Percentiles rank a stretch among this genome's conserved stretches.
These are phyloP conservation scores for Teratosphaeria pseudoeucalypti DNA, from an alignment of 2,329 filamentous ascomycete genomes.

Conservation along the genomic window DNA sequence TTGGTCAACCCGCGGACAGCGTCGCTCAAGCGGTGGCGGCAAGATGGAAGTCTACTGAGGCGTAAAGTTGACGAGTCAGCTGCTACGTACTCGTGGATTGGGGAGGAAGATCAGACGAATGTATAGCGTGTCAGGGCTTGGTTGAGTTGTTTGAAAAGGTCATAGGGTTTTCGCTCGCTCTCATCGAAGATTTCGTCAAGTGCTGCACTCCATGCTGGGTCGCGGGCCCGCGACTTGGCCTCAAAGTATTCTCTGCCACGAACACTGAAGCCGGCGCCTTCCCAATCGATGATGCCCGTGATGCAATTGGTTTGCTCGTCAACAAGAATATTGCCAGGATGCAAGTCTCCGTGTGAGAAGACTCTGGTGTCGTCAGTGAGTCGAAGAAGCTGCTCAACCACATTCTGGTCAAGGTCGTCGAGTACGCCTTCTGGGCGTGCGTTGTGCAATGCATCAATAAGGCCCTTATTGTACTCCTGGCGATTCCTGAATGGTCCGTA, in stretches of 20 bases:
- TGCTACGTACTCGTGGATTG: background rate
- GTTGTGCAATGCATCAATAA: background rate
- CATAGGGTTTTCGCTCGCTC: background rate
- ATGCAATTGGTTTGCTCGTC: background rate
- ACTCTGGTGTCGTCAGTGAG: background rate
- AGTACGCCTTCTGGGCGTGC: background rate
- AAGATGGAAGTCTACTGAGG: background rate
- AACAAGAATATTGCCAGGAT: background rate
- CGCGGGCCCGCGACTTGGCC: background rate
- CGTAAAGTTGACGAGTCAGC: background rate
- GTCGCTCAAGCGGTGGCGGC: background rate
- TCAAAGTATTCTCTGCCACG: background rate
- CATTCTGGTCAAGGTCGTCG: background rate
- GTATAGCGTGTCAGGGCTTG: background rate
- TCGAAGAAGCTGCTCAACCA: background rate
- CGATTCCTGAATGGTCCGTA: background rate
- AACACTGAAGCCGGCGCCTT: background rate
- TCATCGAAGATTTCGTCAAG: background rate
- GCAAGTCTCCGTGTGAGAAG: background rate
- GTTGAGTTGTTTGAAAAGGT: background rate
- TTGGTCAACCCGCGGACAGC: background rate
- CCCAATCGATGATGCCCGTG: background rate
- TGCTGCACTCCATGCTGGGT: background rate
- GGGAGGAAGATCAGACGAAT: background rate
- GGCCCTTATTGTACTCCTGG: background rate